Conservation (phyloP, 2,329 filamentous ascomycete genomes). For the Pseudofabraea citricarpa region DNA sequence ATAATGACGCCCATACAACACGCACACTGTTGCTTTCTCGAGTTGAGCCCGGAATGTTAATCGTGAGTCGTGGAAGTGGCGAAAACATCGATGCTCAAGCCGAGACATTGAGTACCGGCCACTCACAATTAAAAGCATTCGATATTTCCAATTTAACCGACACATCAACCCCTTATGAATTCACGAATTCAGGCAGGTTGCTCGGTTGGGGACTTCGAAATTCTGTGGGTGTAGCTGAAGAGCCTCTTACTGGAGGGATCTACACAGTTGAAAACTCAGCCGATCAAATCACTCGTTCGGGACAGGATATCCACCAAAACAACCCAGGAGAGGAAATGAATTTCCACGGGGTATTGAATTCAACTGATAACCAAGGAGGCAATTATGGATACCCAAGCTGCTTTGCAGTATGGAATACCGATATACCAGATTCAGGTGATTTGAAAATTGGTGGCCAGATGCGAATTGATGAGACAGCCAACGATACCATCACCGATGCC, state of each 20-base stretch:
- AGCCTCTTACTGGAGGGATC: slow-evolving; percentile 46
- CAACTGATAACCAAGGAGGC: slow-evolving; percentile 29
- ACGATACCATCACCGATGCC: slow-evolving; percentile 36
- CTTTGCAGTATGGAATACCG: slow-evolving; percentile 59
- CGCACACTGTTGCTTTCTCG: slow-evolving; percentile 61
- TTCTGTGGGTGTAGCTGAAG: slow-evolving; percentile 65
- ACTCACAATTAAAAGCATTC: slow-evolving; percentile 64
- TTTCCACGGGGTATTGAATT: slow-evolving; percentile 55
- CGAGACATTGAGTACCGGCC: slow-evolving; percentile 45
- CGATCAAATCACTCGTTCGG: slow-evolving; percentile 55
- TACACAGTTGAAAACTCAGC: slow-evolving; percentile 67
- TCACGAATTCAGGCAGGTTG: slow-evolving; percentile 40
- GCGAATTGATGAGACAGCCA: slow-evolving; percentile 28
- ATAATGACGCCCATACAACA: slow-evolving; percentile 55
- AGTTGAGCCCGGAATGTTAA: slow-evolving; percentile 48
- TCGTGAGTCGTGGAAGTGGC: slow-evolving; percentile 62
- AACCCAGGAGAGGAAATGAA: slow-evolving; percentile 75
- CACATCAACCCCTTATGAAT: slow-evolving; percentile 35
- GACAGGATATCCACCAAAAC: slow-evolving; percentile 57
- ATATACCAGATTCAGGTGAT: slow-evolving; percentile 35
- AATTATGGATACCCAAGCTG: slow-evolving; percentile 72
- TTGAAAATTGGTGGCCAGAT: slow-evolving; percentile 48
- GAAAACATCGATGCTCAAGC: slow-evolving; percentile 57
- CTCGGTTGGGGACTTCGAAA: slow-evolving; percentile 70
- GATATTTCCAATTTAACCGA: slow-evolving; percentile 33